A percentile compares a stretch with the other conserved stretches of the same genome.
Evolutionary conservation across 2,329 filamentous ascomycete species (phyloP).

Genomic region (Scedosporium dehoogii): DNA sequence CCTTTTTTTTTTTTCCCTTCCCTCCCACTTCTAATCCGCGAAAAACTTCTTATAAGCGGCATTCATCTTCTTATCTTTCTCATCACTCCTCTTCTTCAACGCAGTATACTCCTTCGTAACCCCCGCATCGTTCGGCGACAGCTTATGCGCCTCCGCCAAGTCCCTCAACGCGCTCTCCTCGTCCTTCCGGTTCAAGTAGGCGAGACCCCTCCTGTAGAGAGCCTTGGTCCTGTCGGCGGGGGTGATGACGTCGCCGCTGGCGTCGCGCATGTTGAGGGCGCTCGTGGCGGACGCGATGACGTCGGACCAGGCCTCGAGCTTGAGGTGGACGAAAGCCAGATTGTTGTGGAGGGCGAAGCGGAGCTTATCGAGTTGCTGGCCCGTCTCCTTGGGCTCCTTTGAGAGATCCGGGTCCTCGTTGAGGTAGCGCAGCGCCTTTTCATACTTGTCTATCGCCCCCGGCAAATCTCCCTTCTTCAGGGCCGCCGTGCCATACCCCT

Average conservation of each 20-base stretch:
- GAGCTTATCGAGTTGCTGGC: slow-evolving; percentile 57
- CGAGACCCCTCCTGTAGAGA: slow-evolving; percentile 70
- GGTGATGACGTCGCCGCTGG: slow-evolving; percentile 34
- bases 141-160: slow-evolving; percentile 63
- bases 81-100: slow-evolving; percentile 69
- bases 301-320: slow-evolving; percentile 63
- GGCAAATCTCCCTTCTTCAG: slow-evolving; percentile 70
- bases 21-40: slow-evolving; percentile 24
- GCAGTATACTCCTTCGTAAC: slow-evolving; percentile 64
- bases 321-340: slow-evolving; percentile 74
- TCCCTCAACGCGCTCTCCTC: slow-evolving; percentile 72
- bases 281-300: slow-evolving; percentile 59
- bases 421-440: slow-evolving; percentile 83
- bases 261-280: slow-evolving; percentile 51
- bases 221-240: slow-evolving; percentile 84
- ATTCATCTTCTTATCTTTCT: slow-evolving; percentile 78
- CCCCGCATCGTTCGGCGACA: slow-evolving; percentile 66
- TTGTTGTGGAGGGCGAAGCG: slow-evolving; percentile 86
- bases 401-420: slow-evolving; percentile 74
- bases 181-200: slow-evolving; percentile 68
- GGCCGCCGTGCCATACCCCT: slow-evolving; percentile 84
- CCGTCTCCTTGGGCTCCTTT: slow-evolving; percentile 58
- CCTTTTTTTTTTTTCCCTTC: not conserved
- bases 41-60: slow-evolving; percentile 92
- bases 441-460: slow-evolving; percentile 79